Evolutionary conservation across 495 filamentous ascomycete species (phyloP).

Genomic region (Haplographium delicatum): DNA sequence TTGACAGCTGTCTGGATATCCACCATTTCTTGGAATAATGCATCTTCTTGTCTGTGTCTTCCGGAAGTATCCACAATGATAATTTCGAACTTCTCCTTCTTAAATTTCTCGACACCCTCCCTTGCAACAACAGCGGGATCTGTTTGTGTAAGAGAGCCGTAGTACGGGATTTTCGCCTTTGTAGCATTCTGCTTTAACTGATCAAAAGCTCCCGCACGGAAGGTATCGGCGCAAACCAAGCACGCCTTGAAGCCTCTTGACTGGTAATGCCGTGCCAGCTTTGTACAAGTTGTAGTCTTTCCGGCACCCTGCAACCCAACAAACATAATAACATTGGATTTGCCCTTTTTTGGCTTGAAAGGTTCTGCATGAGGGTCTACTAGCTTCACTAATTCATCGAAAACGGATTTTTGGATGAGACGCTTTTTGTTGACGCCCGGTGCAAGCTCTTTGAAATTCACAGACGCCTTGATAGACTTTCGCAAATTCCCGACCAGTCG

Average conservation of each 20-base stretch:
- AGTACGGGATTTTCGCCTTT: conserved; percentile 98
- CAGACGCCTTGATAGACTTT: conserved; percentile 82
- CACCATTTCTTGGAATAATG: conserved; percentile 95
- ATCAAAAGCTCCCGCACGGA: conserved; percentile 96
- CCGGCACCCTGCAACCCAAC: conserved; percentile 95
- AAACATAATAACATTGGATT: conserved; percentile 97
- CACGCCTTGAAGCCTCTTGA: conserved; percentile 90
- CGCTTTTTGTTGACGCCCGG: conserved; percentile 95
- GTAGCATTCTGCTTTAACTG: conserved; percentile 98
- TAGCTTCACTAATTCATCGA: conserved; percentile 90
- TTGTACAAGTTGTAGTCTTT: conserved; percentile 98
- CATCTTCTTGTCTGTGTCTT: conserved; percentile 88
- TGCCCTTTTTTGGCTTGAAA: conserved; percentile 96
- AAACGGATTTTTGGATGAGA: conserved; percentile 95
- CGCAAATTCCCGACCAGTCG: conserved; percentile 87
- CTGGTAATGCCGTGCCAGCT: conserved; percentile 92
- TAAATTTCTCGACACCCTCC: conserved; percentile 97
- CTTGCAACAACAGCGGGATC: conserved; percentile 89
- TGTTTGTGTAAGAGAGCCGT: conserved; percentile 89
- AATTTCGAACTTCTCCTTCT: conserved; percentile 96
- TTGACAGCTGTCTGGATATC: conserved; percentile 90
- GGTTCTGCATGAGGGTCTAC: conserved; percentile 94
- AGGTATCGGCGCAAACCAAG: conserved; percentile 96
- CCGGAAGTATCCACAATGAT: conserved; percentile 98
- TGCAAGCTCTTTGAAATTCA: conserved; percentile 89